Evolutionary conservation across 2,329 filamentous ascomycete genomes (phyloP), one percentile per base, ranked within the genome.

Genomic region (Fusarium transvaalense): DNA sequence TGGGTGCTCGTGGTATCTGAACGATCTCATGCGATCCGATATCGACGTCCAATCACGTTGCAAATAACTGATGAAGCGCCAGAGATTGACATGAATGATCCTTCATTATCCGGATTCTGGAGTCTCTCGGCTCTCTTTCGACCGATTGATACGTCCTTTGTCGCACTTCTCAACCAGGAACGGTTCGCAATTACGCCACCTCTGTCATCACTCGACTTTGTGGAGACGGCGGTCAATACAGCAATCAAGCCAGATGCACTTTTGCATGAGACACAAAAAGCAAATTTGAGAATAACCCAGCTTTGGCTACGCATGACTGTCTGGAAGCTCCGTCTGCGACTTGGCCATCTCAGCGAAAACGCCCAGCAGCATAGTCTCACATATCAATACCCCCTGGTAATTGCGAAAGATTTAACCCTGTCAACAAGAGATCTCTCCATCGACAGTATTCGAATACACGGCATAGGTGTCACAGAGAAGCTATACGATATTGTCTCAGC

Each of bases 401-500:
- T 83, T 8, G 81, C 79, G 13, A 80, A 77, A 47, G 79, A 82
- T 4, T 69, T 82, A 8, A 77, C 76, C 4, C 56, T 81, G 1
- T 81, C 79, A 2, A 82, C 79, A 0, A 68, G 78, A 3, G 78
- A 81, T 27, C 70, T 83, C 0, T 74, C 79, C 1, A 65, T 82
- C 2, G 75, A 76, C 17, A 80, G 78, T 43, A 78, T 84, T 55
- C 77, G 74, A 21, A 77, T 84, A 0, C 82, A 84, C 13, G 82
- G 82, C 1, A 80, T 81, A 12, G 82, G 82, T 0, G 64, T 84
- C n/a, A 83, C 82, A 0, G 82, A 84, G 57, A 84, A 84, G 62
- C 64, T 84, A 0, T 83, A 82, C 39, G 82, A 83, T 35, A 77
- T 84, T 27, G 81, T 81, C 0, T 83, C 79, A 1, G 78, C 81